Evolutionary conservation across 1,284 basidiomycete species (phyloP), one percentile per base, ranked within the genome.

Genomic region (Leccinum huronense): DNA sequence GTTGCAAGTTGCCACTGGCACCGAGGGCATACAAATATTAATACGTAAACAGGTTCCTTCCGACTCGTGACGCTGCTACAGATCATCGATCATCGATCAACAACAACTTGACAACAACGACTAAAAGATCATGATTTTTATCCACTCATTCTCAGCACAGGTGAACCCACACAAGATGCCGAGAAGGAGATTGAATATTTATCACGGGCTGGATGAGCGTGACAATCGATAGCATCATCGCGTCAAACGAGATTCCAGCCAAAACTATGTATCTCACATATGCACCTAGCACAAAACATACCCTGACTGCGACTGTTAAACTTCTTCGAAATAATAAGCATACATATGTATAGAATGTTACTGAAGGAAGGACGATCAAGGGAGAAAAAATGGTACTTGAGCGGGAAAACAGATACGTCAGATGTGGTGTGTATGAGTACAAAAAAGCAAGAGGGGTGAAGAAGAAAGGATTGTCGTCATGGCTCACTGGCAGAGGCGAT

Each of bases 371-470:
- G 14, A 16, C 5, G 55, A 56, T 56, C 13, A 48, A 19, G 19
- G 45, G 45, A 48, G 19, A 10, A 48, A 48, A 48, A 19, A 19
- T 5, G 9, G 3, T 10, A 48, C 45, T 48, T 19, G 45, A 48
- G 45, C 4, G 45, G 10, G 45, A 48, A 48, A 19, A 19, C 64
- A 63, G 45, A 67, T 67, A 67, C 60, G 55, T 55, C 60, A 58
- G 60, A 60, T 57, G 42, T 48, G 61, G 11, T 34, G 11, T 34
- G 51, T 63, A 69, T 69, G 45, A 62, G 71, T 61, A 70, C 16
- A 57, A 33, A 40, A 42, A 16, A 6, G 16, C 5, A 48, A 14
- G 16, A 36, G 40, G 34, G 48, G n/a, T 10, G 23, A 53, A 59
- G 61, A 59, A 7, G 58, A 59, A 51, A 27, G 48, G 23, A 51